Conservation (phyloP, 139 green algal species). For the Nannochloris sp. region DNA sequence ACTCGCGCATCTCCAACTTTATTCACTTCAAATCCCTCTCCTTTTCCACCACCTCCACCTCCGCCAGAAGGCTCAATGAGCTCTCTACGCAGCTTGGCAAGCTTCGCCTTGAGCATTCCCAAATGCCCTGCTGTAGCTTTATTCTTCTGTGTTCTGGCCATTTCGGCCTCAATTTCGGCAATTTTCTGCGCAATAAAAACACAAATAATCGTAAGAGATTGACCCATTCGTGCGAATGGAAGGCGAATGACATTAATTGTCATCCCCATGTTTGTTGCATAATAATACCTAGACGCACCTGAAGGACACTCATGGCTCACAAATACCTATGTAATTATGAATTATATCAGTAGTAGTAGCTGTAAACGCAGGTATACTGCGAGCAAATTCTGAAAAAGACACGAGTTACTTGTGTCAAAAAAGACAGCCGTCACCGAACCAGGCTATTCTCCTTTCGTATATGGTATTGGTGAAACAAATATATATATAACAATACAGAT, state of each 20-base stretch:
- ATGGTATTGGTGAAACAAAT: no score
- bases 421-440: no score
- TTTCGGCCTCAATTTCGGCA: conserved; percentile 38
- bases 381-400: no score
- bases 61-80: conserved; percentile 72
- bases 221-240: no score
- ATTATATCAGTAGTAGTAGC: not conserved
- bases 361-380: no score
- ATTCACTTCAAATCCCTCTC: conserved; percentile 93
- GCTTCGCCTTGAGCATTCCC: conserved; percentile 93
- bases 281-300: not conserved
- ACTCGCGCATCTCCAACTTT: conserved; percentile 95
- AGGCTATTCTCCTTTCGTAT: no score
- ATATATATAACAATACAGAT: no score
- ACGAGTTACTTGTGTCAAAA: no score
- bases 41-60: conserved; percentile 63
- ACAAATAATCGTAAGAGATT: no score
- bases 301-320: not conserved
- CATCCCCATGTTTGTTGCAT: no score
- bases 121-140: conserved; percentile 90
- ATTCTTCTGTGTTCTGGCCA: conserved; percentile 99
- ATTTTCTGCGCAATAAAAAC: conserved; percentile 6
- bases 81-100: conserved; percentile 93
- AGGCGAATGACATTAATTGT: no score
- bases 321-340: not conserved